Percentiles rank a stretch among this genome's conserved stretches.
Conservation (phyloP, 1,139 yeast genomes). For the Taphrina betulina region DNA sequence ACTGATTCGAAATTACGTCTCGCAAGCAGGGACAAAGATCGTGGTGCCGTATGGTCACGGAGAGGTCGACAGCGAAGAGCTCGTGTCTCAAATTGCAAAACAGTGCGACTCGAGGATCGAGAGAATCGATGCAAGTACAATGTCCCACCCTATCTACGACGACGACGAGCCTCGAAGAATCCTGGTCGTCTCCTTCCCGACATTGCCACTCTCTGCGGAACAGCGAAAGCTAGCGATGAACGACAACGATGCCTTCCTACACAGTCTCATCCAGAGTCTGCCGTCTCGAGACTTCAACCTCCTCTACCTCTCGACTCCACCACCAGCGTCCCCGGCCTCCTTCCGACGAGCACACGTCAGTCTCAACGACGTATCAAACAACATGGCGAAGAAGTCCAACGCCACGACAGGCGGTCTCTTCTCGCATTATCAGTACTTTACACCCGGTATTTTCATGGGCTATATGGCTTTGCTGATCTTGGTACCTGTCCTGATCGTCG, state of each 20-base stretch:
- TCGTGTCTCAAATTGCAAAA: constrained; percentile 5
- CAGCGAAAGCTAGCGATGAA: constrained; percentile 6
- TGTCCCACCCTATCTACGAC: constrained; percentile 24
- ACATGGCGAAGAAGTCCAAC: neutral
- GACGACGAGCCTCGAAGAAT: constrained; percentile 6
- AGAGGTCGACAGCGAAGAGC: constrained; percentile 14
- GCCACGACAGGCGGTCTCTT: constrained; percentile 43
- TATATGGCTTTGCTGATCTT: constrained; percentile 58
- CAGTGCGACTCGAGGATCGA: constrained; percentile 20
- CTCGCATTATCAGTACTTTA: constrained; percentile 53
- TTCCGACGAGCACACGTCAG: constrained; percentile 27
- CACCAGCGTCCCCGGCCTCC: constrained; percentile 20
- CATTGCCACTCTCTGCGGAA: constrained; percentile 10
- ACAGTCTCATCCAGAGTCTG: constrained; percentile 11
- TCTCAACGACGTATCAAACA: constrained; percentile 1
- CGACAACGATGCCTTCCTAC: constrained; percentile 28
- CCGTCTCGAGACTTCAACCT: constrained; percentile 21
- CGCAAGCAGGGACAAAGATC: constrained; percentile 26
- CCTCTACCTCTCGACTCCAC: constrained; percentile 26
- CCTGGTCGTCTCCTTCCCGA: constrained; percentile 20
- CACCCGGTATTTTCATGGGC: constrained; percentile 70
- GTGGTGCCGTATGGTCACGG: constrained; percentile 33
- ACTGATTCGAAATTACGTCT: constrained; percentile 10
- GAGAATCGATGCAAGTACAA: constrained; percentile 18
- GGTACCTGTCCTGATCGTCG: constrained; percentile 53